These are phyloP conservation scores for Penicillium sp. DNA, from an alignment of 2,329 filamentous ascomycete species.

Conservation along the genomic window DNA sequence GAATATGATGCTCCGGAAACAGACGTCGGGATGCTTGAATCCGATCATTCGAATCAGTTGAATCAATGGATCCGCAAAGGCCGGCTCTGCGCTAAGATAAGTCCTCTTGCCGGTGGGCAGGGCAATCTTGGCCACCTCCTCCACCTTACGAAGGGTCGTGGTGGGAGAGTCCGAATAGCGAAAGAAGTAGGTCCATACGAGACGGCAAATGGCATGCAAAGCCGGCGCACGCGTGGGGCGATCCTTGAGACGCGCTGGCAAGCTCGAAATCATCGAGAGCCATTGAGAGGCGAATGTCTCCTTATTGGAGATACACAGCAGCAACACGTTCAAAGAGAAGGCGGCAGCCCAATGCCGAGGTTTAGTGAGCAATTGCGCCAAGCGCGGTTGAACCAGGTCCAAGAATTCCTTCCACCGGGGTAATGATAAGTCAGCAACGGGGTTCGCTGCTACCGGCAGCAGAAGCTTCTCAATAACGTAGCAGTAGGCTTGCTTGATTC, in stretches of 20 bases:
- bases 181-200: conserved; percentile 95
- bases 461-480: conserved; percentile 85
- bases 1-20: conserved; percentile 90
- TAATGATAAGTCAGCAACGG: conserved; percentile 73
- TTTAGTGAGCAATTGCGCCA: conserved; percentile 85
- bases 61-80: conserved; percentile 86
- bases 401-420: conserved; percentile 88
- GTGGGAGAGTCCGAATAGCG: conserved; percentile 72
- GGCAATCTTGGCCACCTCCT: conserved; percentile 84
- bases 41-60: conserved; percentile 94
- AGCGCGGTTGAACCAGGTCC: conserved; percentile 72
- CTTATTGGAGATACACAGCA: conserved; percentile 83
- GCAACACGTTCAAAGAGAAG: conserved; percentile 82
- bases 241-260: conserved; percentile 84
- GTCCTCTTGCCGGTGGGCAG: conserved; percentile 79
- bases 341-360: conserved; percentile 88
- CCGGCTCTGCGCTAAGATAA: conserved; percentile 77
- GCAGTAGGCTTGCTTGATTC: conserved; percentile 92
- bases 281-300: conserved; percentile 85
- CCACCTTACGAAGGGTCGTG: conserved; percentile 73
- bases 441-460: conserved; percentile 81
- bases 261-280: conserved; percentile 75
- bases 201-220: conserved; percentile 82
- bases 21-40: conserved; percentile 90
- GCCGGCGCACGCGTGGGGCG: conserved; percentile 75